Conservation (phyloP, 2,329 filamentous ascomycete genomes). For the Botrytis squamosa region DNA sequence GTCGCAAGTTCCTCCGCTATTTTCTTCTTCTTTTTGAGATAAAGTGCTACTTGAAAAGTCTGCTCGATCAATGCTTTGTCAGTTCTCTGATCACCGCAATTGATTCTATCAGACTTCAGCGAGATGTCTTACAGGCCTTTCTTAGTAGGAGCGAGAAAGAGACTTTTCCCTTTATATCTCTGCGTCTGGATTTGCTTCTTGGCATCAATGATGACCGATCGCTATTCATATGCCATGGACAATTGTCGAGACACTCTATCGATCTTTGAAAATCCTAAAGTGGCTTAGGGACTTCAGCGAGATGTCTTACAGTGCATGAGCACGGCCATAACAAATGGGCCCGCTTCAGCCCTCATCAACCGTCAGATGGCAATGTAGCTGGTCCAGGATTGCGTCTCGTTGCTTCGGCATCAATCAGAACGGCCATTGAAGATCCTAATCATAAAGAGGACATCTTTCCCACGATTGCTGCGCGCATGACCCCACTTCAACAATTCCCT, state of each 20-base stretch:
- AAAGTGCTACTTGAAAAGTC: neutral
- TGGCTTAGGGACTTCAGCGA: neutral
- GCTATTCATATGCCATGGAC: no score
- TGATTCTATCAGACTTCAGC: neutral
- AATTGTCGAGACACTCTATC: no score
- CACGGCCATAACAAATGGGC: neutral
- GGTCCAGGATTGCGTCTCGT: neutral
- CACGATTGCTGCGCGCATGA: neutral
- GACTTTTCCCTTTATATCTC: no score
- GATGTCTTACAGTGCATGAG: neutral
- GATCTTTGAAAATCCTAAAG: no score
- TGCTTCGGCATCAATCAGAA: neutral
- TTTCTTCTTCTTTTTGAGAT: fast-evolving
- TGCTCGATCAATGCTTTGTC: neutral
- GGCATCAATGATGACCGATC: no score
- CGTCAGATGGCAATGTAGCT: neutral
- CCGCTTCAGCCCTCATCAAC: neutral
- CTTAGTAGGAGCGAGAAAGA: no score
- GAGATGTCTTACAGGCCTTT: neutral
- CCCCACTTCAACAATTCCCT: fast-evolving
- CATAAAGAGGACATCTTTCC: neutral
- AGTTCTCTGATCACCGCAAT: no score
- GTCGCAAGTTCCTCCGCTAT: neutral
- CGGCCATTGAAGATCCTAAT: neutral
- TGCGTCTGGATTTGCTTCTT: no score